Evolutionary conservation across 768 basidiomycete genomes (phyloP), one percentile per base, ranked within the genome.

Genomic region (Cystofilobasidium capitatum): DNA sequence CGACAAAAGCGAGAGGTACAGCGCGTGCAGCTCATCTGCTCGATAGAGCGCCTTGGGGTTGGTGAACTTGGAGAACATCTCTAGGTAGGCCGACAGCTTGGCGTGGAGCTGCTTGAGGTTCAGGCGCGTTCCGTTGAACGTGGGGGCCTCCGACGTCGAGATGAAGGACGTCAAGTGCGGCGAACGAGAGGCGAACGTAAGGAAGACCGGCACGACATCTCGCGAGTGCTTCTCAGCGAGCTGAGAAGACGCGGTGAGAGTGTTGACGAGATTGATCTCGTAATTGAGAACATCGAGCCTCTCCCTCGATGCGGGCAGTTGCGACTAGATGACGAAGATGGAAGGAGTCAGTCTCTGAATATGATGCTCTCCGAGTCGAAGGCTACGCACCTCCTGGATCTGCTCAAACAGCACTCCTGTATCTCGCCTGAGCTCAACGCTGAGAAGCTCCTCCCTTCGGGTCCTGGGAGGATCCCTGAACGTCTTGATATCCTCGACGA

Each of bases 31-130:
- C 0, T 81, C 81, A 12, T 86, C 82, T 0, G 88, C 83, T 9
- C 84, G 81, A 73, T 85, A 82, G 1, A 93, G 79, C 0, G 91
- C 89, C 78, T 90, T 94, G n/a, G 93, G 94, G 74, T 97, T 98
- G 72, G 79, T 79, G 75, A 99, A 89, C 75, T 92, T 94, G 59
- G 88, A 82, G 76, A 97, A 89, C 14, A 98, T 81, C 24, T 83
- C 83, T 33, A 98, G 83, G 86, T 89, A 98, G 0, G 83, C 80
- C 20, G 78, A 78, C 13, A 96, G 82, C 73, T 76, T 73, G 33
- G 69, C 57, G 51, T 69, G 68, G 29, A 69, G 36, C 49, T 63
- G 62, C 39, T 61, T 61, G 36, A 61, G 59, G 17, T 40, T 39
- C 6, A 61, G 40, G 5, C 59, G 39, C 26, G 59, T 3, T 22